phyloP scores from a whole-genome alignment of 2,329 filamentous ascomycete species.

The Diatrype stigma region DNA sequence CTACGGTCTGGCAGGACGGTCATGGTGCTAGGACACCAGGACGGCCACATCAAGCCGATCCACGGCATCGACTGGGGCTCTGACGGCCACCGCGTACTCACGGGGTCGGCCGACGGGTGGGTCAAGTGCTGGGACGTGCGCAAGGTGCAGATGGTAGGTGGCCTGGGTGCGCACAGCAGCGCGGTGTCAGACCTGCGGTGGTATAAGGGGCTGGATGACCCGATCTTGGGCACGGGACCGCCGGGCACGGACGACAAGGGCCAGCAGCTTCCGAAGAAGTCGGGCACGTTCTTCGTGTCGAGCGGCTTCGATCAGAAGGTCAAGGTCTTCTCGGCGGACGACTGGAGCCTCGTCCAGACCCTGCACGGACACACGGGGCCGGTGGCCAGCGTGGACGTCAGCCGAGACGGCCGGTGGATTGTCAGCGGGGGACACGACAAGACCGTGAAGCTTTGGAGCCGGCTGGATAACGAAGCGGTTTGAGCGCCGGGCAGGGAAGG shows the following conservation, averaged over 20 bases:
- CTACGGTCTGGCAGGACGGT: constrained; percentile 86
- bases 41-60: constrained; percentile 80
- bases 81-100: constrained; percentile 89
- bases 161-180: constrained; percentile 85
- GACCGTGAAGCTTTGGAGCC: constrained; percentile 93
- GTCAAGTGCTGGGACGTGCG: constrained; percentile 97
- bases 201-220: constrained; percentile 84
- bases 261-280: constrained; percentile 70
- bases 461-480: constrained; percentile 71
- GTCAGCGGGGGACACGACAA: constrained; percentile 91
- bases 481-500: no score
- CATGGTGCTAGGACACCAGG: constrained; percentile 87
- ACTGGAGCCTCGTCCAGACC: constrained; percentile 87
- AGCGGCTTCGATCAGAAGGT: constrained; percentile 92
- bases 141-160: constrained; percentile 77
- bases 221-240: constrained; percentile 56
- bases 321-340: constrained; percentile 93
- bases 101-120: constrained; percentile 89
- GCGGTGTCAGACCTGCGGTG: constrained; percentile 90
- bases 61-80: constrained; percentile 89
- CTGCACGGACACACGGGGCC: constrained; percentile 88
- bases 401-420: constrained; percentile 83
- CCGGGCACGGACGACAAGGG: constrained; percentile 63
- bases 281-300: constrained; percentile 86
- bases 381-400: constrained; percentile 86